Base-by-base conservation (phyloP, 2,329 filamentous ascomycete genomes). In the Venturia nashicola region DNA sequence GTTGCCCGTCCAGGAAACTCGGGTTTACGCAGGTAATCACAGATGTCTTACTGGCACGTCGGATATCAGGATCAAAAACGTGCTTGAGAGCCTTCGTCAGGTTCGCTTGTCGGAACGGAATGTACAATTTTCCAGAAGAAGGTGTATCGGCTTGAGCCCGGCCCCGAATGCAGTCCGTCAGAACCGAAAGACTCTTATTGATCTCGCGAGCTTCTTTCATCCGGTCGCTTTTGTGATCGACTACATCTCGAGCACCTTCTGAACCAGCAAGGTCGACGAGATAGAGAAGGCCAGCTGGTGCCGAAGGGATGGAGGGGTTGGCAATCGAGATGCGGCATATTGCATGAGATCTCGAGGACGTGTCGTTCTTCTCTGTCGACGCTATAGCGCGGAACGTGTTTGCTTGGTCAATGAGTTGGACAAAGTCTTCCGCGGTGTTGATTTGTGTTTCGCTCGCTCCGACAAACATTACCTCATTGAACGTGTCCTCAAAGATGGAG, bases 151-250 rank as follows among this genome's bases (percentile, higher is more conserved):
- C 57, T 36, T 36, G 39, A 20, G 60, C 42, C 9, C 60, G 39
- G 12, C 60, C 60, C 9, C 60, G 60, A 12, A 61, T 61, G 16
- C 60, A 61, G 43, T 44, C 60, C 14, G 42, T 44, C 32, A 61
- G 42, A 16, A 48, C 39, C 1, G 60, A 61, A 69, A 99, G 78
- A 69, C 89, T 94, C 78, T 90, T 93, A 79, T 99, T 99, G 82
- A 99, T 99, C 73, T 90, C 96, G 71, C 97, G 92, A 0, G 94
- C 97, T 77, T 99, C 94, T 75, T 88, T 90, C 78, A 95, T 85
- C 59, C 91, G 83, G 59, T 93, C 91, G 2, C 93, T 93, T 65
- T 91, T 90, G 3, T 87, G 91, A 66, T 89, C 87, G 60, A 89
- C 92, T 76, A 92, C 92, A 48, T 97, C 80, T 59, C 93, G 83